phyloP scores from a whole-genome alignment of 768 basidiomycete genomes.

The Daedalea quercina region DNA sequence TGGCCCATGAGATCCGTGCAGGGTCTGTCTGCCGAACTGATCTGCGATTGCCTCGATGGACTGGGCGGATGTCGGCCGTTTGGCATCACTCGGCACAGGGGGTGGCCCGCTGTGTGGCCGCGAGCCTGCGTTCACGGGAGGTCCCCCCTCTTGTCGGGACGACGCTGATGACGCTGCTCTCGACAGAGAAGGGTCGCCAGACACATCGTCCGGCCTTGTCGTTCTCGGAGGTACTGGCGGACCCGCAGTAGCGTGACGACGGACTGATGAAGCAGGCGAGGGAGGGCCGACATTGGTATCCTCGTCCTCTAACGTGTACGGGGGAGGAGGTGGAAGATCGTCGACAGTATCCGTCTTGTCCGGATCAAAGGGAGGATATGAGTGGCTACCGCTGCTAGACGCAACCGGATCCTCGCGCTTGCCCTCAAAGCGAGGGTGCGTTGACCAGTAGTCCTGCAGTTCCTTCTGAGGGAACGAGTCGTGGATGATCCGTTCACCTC shows the following conservation, averaged over 20 bases:
- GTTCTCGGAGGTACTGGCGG: background rate
- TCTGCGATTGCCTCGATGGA: slow-evolving; percentile 27
- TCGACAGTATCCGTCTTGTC: slow-evolving; percentile 33
- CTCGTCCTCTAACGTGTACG: slow-evolving; percentile 56
- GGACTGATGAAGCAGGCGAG: background rate
- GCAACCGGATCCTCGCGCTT: background rate
- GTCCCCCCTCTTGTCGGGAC: slow-evolving; percentile 1
- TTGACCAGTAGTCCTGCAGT: slow-evolving; percentile 68
- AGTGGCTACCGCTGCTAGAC: slow-evolving; percentile 11
- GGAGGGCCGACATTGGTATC: background rate
- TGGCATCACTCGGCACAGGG: slow-evolving; percentile 7
- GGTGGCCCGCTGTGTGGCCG: slow-evolving; percentile 5
- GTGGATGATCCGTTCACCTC: slow-evolving; percentile 52
- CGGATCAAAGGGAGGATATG: slow-evolving; percentile 41
- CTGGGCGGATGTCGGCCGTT: slow-evolving; percentile 7
- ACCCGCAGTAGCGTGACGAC: background rate
- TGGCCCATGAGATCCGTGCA: slow-evolving; percentile 19
- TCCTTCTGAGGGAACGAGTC: slow-evolving; percentile 67
- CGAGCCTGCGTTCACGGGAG: slow-evolving; percentile 7
- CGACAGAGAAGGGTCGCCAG: background rate
- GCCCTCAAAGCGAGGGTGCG: slow-evolving; percentile 50
- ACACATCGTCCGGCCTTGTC: background rate
- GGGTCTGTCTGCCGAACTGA: slow-evolving; percentile 32
- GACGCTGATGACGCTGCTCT: background rate
- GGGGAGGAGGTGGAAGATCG: slow-evolving; percentile 54